A percentile compares a stretch with the other conserved stretches of the same genome.
Evolutionary conservation across 1,139 yeast genomes (phyloP).

Genomic region (Debaryomyces nepalensis): DNA sequence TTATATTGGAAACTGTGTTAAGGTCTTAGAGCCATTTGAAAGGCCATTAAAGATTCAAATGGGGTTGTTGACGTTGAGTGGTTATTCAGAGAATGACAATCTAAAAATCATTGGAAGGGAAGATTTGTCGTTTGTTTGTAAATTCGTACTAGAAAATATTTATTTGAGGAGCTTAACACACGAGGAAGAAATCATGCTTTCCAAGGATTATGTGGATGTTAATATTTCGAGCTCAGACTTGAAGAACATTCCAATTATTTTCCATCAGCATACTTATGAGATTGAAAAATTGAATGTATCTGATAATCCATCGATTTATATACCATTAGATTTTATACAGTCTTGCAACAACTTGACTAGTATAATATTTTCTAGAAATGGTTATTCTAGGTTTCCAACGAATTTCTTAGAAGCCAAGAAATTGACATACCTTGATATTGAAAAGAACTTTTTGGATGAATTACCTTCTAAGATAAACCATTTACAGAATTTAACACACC

Average conservation of each 20-base stretch:
- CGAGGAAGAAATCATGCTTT: conserved; percentile 65
- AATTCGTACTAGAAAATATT: conserved; percentile 78
- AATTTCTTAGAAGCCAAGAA: conserved; percentile 72
- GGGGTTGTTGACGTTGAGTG: conserved; percentile 73
- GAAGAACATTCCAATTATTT: conserved; percentile 82
- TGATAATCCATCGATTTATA: conserved; percentile 80
- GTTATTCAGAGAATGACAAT: conserved; percentile 77
- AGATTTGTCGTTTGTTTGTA: conserved; percentile 84
- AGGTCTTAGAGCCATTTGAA: conserved; percentile 73
- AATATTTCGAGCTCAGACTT: conserved; percentile 74
- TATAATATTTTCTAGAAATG: conserved; percentile 72
- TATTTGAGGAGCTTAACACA: conserved; percentile 70
- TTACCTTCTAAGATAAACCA: conserved; percentile 63
- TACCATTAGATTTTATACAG: conserved; percentile 86
- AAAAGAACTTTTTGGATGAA: conserved; percentile 72
- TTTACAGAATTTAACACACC: conserved; percentile 55
- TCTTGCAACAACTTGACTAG: conserved; percentile 73
- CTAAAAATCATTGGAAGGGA: conserved; percentile 83
- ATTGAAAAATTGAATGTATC: conserved; percentile 84
- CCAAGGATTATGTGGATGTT: conserved; percentile 74
- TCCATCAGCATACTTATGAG: conserved; percentile 81
- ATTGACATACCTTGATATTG: conserved; percentile 73
- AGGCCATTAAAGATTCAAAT: conserved; percentile 80
- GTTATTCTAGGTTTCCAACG: conserved; percentile 73
- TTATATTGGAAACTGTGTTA: conserved; percentile 77